A percentile compares a stretch with the other conserved stretches of the same genome.
Conservation (phyloP, 73 alveolate species). For the Blepharisma japonicum region DNA sequence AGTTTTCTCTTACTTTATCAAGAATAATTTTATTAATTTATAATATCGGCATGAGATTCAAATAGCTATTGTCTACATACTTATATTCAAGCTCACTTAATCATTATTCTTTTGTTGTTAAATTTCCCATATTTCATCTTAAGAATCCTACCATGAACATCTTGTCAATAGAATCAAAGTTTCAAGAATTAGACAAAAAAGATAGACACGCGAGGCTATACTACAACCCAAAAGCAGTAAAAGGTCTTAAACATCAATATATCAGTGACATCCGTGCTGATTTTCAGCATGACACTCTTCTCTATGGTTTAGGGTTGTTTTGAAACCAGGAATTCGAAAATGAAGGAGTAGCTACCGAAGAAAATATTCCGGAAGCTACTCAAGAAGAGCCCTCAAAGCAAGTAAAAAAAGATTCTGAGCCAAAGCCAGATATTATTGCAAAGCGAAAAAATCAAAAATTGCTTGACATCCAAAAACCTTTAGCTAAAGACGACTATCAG, state of each 20-base stretch:
- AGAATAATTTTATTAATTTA: too few species aligned
- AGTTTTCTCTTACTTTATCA: too few species aligned
- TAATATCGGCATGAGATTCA: too few species aligned
- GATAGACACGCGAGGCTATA: background rate
- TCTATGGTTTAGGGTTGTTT: constrained; percentile 21
- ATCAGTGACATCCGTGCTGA: constrained; percentile 29
- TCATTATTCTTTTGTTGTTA: too few species aligned
- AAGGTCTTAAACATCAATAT: constrained; percentile 16
- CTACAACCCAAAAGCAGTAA: constrained; percentile 16
- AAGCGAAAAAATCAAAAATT: background rate
- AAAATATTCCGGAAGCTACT: background rate
- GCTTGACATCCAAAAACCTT: constrained; percentile 19
- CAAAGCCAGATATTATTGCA: background rate
- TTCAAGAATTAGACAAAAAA: constrained; percentile 23
- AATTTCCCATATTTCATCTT: too few species aligned
- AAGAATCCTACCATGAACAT: background rate
- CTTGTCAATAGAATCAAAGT: background rate
- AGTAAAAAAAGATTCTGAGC: background rate
- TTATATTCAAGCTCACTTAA: too few species aligned
- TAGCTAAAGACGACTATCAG: background rate
- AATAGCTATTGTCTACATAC: too few species aligned
- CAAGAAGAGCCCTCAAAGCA: background rate
- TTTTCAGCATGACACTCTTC: constrained; percentile 25
- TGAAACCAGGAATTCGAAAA: background rate
- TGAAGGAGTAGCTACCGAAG: background rate